A percentile compares a stretch with the other conserved stretches of the same genome.
These are phyloP conservation scores for Clarireedia monteithiana DNA, from an alignment of 2,329 filamentous ascomycete genomes.

Conservation along the genomic window DNA sequence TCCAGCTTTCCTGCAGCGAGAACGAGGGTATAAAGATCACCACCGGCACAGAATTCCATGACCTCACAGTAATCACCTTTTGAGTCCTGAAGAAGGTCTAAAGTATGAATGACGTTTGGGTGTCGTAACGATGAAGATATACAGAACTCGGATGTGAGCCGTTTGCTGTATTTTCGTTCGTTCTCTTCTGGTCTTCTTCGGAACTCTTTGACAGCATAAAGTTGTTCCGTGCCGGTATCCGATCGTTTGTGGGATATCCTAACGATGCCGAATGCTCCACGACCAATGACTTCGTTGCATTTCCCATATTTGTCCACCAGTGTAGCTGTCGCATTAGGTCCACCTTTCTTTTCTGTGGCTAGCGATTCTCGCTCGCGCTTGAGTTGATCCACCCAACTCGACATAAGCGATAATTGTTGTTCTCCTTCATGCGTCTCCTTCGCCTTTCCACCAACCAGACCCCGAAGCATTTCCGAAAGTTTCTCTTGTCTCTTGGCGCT, in stretches of 20 bases:
- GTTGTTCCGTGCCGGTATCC: conserved; percentile 74
- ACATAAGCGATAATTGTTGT: conserved; percentile 84
- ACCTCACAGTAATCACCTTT: conserved; percentile 98
- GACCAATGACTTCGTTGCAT: conserved; percentile 93
- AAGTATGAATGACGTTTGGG: conserved; percentile 95
- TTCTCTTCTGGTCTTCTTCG: conserved; percentile 89
- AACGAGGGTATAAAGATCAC: conserved; percentile 90
- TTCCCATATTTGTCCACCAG: conserved; percentile 97
- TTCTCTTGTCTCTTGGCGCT: conserved; percentile 91
- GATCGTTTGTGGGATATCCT: conserved; percentile 94
- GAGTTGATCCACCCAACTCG: conserved; percentile 90
- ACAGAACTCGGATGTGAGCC: conserved; percentile 94
- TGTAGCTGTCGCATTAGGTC: conserved; percentile 65
- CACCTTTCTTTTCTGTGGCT: conserved; percentile 68
- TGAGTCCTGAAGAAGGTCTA: conserved; percentile 89
- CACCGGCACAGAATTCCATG: conserved; percentile 98
- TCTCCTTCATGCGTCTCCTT: conserved; percentile 57
- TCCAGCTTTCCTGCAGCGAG: conserved; percentile 87
- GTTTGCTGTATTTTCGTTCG: conserved; percentile 95
- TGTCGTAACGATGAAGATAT: conserved; percentile 95
- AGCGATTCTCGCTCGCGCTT: conserved; percentile 77
- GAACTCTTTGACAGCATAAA: conserved; percentile 98
- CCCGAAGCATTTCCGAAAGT: conserved; percentile 82
- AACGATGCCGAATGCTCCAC: conserved; percentile 94
- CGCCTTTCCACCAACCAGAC: conserved; percentile 73